These are phyloP conservation scores for Rhynchospora breviuscula DNA, from an alignment of 176 grass and related monocot species.

Conservation along the genomic window DNA sequence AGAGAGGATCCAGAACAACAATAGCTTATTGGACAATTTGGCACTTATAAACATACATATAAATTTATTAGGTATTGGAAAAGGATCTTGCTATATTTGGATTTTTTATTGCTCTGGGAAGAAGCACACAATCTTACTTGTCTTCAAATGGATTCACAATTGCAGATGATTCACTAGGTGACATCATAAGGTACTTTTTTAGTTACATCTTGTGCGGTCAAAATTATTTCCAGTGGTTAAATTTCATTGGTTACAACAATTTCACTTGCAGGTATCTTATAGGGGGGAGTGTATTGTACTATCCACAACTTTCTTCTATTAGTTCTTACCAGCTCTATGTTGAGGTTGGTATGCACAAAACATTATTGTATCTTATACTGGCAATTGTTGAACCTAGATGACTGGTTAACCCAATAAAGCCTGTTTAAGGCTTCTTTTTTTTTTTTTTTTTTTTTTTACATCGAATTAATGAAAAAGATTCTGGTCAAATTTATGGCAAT, in stretches of 20 bases:
- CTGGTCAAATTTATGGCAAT: no score
- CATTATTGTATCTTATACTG: background rate
- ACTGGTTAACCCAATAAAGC: background rate
- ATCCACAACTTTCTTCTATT: slow-evolving; percentile 97
- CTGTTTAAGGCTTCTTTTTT: background rate
- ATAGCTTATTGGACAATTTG: slow-evolving; percentile 11
- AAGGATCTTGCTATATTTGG: slow-evolving; percentile 98
- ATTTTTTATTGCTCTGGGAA: slow-evolving; percentile 98
- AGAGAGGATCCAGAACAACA: slow-evolving; percentile 5
- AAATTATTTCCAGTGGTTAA: background rate
- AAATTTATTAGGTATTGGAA: slow-evolving; percentile 71
- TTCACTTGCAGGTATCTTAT: slow-evolving; percentile 83
- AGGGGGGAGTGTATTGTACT: slow-evolving; percentile 91
- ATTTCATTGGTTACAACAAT: slow-evolving; percentile 14
- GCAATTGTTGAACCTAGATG: background rate
- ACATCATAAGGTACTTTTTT: slow-evolving; percentile 67
- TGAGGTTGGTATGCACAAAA: slow-evolving; percentile 59
- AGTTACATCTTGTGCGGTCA: background rate
- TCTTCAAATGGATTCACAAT: slow-evolving; percentile 62
- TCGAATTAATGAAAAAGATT: no score
- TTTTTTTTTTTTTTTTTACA: no score
- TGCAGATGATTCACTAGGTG: slow-evolving; percentile 61
- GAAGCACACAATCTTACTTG: slow-evolving; percentile 80
- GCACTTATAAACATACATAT: slow-evolving; percentile 17
- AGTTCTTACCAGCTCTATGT: slow-evolving; percentile 98